These are phyloP conservation scores for Boletus subparvulus DNA, from an alignment of 768 basidiomycete genomes.

Conservation along the genomic window DNA sequence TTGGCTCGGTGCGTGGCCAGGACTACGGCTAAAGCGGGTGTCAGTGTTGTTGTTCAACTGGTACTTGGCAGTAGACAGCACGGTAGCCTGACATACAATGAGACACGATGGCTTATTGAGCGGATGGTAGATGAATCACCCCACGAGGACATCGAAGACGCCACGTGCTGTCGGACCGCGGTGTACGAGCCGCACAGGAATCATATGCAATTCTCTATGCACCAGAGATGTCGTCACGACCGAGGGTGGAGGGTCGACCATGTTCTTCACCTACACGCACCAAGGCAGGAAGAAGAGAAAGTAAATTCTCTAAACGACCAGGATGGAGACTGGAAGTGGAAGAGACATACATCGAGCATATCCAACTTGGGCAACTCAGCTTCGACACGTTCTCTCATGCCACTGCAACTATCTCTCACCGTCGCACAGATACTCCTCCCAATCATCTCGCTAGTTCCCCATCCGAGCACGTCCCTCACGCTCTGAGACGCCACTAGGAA, in stretches of 20 bases:
- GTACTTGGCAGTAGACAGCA: too few relatives aligned
- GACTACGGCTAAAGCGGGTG: not conserved
- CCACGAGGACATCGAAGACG: not conserved
- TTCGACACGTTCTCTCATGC: constrained; percentile 23
- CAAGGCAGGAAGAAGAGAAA: not conserved
- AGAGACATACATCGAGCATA: constrained; percentile 16
- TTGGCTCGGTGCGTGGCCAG: not conserved
- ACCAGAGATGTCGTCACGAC: constrained; percentile 34
- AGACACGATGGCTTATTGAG: too few relatives aligned
- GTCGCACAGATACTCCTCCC: constrained; percentile 47
- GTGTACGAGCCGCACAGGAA: constrained; percentile 36
- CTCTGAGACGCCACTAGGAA: constrained; percentile 51
- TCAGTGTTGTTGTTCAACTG: not conserved
- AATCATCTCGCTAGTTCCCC: constrained; percentile 51
- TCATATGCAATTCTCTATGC: constrained; percentile 36
- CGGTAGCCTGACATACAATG: too few relatives aligned
- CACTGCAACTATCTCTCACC: constrained; percentile 15
- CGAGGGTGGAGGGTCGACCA: constrained; percentile 17
- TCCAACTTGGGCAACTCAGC: constrained; percentile 27
- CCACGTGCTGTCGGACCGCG: constrained; percentile 6
- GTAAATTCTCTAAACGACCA: not conserved
- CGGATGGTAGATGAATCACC: too few relatives aligned
- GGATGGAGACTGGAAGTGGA: not conserved
- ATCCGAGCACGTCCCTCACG: constrained; percentile 65
- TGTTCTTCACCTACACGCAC: constrained; percentile 5